A percentile compares a stretch with the other conserved stretches of the same genome.
Conservation (phyloP, 805 yeast species). For the Ogataea dorogensis region DNA sequence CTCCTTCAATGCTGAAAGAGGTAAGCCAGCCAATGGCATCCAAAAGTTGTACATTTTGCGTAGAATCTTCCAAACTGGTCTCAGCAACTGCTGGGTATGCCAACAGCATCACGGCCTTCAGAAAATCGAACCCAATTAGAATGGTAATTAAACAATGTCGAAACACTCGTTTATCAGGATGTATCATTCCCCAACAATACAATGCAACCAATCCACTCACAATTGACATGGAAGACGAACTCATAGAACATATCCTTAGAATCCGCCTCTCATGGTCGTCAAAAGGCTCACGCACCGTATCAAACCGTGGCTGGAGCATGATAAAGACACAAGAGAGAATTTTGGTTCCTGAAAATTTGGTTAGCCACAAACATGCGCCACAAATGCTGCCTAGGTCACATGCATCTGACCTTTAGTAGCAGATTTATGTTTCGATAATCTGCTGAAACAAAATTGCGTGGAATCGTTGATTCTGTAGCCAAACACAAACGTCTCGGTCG, state of each 20-base stretch:
- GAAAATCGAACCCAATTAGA: conserved; percentile 67
- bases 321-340: background rate
- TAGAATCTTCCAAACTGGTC: conserved; percentile 9
- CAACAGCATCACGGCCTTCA: conserved; percentile 67
- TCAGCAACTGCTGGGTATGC: conserved; percentile 51
- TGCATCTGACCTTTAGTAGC: conserved; percentile 10
- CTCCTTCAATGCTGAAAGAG: conserved; percentile 77
- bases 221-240: conserved; percentile 50
- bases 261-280: conserved; percentile 18
- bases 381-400: too few species aligned
- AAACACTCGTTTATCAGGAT: conserved; percentile 59
- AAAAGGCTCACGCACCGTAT: conserved; percentile 1
- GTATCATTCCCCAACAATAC: conserved; percentile 60
- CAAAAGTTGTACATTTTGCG: conserved; percentile 40
- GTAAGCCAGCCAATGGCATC: conserved; percentile 79
- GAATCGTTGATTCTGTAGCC: conserved; percentile 9
- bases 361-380: conserved; percentile 2
- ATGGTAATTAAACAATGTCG: conserved; percentile 69
- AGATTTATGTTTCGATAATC: conserved; percentile 9
- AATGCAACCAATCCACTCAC: conserved; percentile 57
- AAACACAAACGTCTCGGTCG: conserved; percentile 29
- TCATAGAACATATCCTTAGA: conserved; percentile 43
- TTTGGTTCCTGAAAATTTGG: background rate
- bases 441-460: conserved; percentile 13
- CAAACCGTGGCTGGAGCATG: conserved; percentile 5